Conservation (phyloP, 2,329 filamentous ascomycete species). For the Colletotrichum sansevieriae region DNA sequence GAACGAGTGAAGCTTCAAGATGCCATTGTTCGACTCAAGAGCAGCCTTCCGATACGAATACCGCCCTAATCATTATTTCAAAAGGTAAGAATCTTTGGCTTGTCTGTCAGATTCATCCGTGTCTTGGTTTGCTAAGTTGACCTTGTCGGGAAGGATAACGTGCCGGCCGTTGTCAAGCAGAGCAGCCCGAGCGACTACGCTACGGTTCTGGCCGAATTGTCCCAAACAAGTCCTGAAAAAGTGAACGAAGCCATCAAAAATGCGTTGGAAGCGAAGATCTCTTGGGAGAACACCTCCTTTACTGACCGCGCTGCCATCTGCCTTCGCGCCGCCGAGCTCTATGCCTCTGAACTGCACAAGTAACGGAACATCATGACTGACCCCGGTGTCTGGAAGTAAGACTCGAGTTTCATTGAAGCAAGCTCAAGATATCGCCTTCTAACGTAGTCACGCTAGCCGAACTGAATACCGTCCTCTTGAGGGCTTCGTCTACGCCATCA, state of each 20-base stretch:
- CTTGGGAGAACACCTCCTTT: constrained; percentile 80
- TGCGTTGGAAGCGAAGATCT: constrained; percentile 74
- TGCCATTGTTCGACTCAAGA: background rate
- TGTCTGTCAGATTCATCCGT: accelerated
- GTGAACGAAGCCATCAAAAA: constrained; percentile 85
- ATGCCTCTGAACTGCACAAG: constrained; percentile 89
- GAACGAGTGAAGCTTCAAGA: constrained; percentile 10
- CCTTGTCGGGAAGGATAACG: background rate
- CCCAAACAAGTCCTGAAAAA: constrained; percentile 81
- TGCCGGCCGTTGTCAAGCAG: background rate
- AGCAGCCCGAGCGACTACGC: constrained; percentile 78
- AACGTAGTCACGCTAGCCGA: constrained; percentile 54
- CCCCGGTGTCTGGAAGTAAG: constrained; percentile 83
- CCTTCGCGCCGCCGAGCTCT: constrained; percentile 94
- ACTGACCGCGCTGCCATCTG: constrained; percentile 93
- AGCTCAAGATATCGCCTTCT: background rate
- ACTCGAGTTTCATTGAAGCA: background rate
- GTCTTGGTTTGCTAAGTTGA: background rate
- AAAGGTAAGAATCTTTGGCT: background rate
- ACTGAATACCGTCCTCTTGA: constrained; percentile 93
- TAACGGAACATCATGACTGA: constrained; percentile 89
- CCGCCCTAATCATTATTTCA: background rate
- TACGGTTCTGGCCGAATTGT: constrained; percentile 83
- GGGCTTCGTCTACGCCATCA: constrained; percentile 96
- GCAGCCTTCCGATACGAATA: background rate